These are phyloP conservation scores for Alternaria brassicicola DNA, from an alignment of 2,329 filamentous ascomycete species.

Conservation along the genomic window DNA sequence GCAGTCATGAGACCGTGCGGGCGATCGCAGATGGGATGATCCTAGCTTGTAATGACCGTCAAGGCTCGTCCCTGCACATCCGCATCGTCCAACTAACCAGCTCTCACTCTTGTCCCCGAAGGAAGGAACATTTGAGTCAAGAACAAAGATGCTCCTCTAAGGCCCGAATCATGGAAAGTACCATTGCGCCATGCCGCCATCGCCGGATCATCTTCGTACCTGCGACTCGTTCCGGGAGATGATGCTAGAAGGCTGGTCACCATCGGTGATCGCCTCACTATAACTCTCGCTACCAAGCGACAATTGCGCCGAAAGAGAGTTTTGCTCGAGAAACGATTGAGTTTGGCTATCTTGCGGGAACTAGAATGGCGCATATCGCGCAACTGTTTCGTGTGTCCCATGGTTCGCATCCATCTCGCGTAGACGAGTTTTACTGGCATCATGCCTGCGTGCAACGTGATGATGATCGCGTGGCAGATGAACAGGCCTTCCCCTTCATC, in stretches of 20 bases:
- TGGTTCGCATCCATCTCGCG: slow-evolving; percentile 6
- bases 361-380: slow-evolving; percentile 18
- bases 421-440: slow-evolving; percentile 16
- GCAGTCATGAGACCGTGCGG: slow-evolving; percentile 8
- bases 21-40: slow-evolving; percentile 8
- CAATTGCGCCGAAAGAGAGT: slow-evolving; percentile 3
- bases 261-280: slow-evolving; percentile 9
- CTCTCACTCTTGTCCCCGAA: slow-evolving; percentile 4
- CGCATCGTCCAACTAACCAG: slow-evolving; percentile 8
- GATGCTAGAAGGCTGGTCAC: background rate
- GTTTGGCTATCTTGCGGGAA: slow-evolving; percentile 10
- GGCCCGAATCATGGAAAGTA: slow-evolving; percentile 12
- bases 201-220: slow-evolving; percentile 3
- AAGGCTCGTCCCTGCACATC: slow-evolving; percentile 9
- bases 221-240: background rate
- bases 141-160: background rate
- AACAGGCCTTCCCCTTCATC: slow-evolving; percentile 9
- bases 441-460: slow-evolving; percentile 16
- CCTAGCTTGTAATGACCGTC: background rate
- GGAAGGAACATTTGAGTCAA: slow-evolving; percentile 4
- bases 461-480: slow-evolving; percentile 14
- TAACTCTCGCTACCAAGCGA: slow-evolving; percentile 8
- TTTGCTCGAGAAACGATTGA: slow-evolving; percentile 1
- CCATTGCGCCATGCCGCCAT: slow-evolving; percentile 9
- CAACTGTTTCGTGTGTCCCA: slow-evolving; percentile 14